Evolutionary conservation across 768 basidiomycete genomes (phyloP).

Genomic region (Paxillus ammoniavirescens): DNA sequence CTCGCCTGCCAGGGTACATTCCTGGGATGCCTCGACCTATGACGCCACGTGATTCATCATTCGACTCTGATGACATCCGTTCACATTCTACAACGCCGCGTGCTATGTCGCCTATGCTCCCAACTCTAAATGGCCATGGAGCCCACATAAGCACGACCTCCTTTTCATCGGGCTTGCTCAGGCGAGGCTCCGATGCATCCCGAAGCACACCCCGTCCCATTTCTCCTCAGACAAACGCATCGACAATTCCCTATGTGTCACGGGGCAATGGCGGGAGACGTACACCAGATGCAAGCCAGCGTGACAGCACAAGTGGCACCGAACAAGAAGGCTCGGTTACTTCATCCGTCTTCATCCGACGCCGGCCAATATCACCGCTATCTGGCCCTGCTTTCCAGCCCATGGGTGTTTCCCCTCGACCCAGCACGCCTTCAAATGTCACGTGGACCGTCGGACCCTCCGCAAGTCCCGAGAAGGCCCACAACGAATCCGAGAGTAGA

Average conservation of each 20-base stretch:
- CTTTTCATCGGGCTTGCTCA: conserved; percentile 38
- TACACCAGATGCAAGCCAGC: conserved; percentile 54
- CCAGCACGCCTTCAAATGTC: conserved; percentile 70
- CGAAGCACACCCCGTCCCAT: conserved; percentile 46
- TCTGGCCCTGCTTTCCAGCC: conserved; percentile 60
- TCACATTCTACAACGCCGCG: conserved; percentile 74
- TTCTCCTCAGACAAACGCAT: conserved; percentile 42
- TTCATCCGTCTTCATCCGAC: conserved; percentile 53
- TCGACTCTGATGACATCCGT: conserved; percentile 70
- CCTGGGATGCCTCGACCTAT: conserved; percentile 90
- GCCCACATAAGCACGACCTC: conserved; percentile 36
- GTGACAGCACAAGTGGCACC: conserved; percentile 34
- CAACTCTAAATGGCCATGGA: conserved; percentile 33
- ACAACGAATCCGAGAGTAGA: conserved; percentile 30
- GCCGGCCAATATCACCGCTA: conserved; percentile 73
- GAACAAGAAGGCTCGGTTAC: conserved; percentile 44
- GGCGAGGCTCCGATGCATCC: conserved; percentile 59
- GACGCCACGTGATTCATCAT: conserved; percentile 73
- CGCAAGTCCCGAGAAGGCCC: conserved; percentile 29
- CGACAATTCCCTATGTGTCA: conserved; percentile 47
- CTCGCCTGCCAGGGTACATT: conserved; percentile 76
- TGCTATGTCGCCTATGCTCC: conserved; percentile 62
- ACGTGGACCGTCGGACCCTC: conserved; percentile 57
- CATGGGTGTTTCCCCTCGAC: conserved; percentile 50
- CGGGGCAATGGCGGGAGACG: conserved; percentile 63